Evolutionary conservation across 2,329 filamentous ascomycete genomes (phyloP).

Genomic region (Colletotrichum chlorophyti): DNA sequence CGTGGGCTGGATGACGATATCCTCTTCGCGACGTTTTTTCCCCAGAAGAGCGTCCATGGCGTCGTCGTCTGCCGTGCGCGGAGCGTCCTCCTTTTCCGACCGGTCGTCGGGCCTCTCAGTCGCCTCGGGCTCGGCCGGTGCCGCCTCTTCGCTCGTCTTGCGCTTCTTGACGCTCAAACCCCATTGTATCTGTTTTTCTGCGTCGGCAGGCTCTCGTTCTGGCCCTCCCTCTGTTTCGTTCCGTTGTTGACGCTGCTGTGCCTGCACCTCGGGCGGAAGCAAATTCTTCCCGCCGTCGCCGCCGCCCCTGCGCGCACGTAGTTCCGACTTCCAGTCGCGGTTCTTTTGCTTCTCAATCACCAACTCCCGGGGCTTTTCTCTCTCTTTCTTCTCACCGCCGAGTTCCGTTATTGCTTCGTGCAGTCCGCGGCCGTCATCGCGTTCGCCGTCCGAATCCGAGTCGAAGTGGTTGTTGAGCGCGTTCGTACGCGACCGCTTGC

Average conservation of each 20-base stretch:
- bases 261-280: slow-evolving; percentile 62
- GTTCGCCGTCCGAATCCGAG: slow-evolving; percentile 40
- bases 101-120: background rate
- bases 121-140: slow-evolving; percentile 28
- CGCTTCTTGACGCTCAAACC: slow-evolving; percentile 55
- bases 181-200: slow-evolving; percentile 62
- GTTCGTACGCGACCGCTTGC: slow-evolving; percentile 54
- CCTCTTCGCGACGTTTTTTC: slow-evolving; percentile 49
- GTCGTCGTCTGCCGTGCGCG: slow-evolving; percentile 46
- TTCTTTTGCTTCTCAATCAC: slow-evolving; percentile 67
- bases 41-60: slow-evolving; percentile 73
- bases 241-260: slow-evolving; percentile 50
- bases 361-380: slow-evolving; percentile 44
- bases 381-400: slow-evolving; percentile 49
- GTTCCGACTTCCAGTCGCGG: slow-evolving; percentile 67
- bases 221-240: slow-evolving; percentile 34
- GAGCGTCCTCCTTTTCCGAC: slow-evolving; percentile 6
- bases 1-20: slow-evolving; percentile 62
- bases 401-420: slow-evolving; percentile 59
- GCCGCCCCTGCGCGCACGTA: slow-evolving; percentile 51
- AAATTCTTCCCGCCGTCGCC: slow-evolving; percentile 61
- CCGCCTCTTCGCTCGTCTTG: slow-evolving; percentile 63
- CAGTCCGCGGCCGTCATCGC: slow-evolving; percentile 33
- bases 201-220: slow-evolving; percentile 49
- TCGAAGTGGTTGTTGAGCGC: slow-evolving; percentile 53